Base-by-base conservation (phyloP, 805 yeast species). In the Yarrowia porcina region DNA sequence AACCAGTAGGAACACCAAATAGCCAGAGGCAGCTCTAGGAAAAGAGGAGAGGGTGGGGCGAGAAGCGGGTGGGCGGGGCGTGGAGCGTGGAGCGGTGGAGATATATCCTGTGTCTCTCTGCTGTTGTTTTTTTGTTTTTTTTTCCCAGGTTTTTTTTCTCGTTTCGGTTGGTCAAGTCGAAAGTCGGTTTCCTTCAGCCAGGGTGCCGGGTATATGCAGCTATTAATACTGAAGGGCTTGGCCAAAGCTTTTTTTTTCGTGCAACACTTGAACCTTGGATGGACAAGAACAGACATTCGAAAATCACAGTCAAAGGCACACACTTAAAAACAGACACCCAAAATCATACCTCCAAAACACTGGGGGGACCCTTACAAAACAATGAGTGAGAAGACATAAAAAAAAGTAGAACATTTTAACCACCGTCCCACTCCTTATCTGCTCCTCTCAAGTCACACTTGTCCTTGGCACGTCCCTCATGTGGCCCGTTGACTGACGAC, bases 201-300 rank as follows among this genome's bases (percentile, higher is more conserved):
- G 28, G 18, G 17, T 35, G 59, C 44, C 25, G 59, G 59, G 59
- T 52, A 35, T 52, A 52, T 52, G 59, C 59, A 52, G 25, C 59
- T 52, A 52, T 52, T 41, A 41, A 41, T 41, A 41, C 45, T 41
- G 45, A 41, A 41, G 45, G 23, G 45, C 45, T 41, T 41, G 45
- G 30, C 45, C 45, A 41, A 23, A 23, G 45, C 45, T 41, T 41
- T 41, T 36, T 41, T 41, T 25, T 25, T 13, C 44, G 18, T 21
- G 30, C 45, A 23, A 41, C 45, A 8, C 13, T 9, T 4, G 45
- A 41, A 41, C 45, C 30, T 41, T 15, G 45, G 23, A 41, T 21
- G 4, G 27, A 9, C 28, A 25, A 8, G 28, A 25, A 5, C n/a
- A n/a, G n/a, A n/a, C n/a, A n/a, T n/a, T n/a, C n/a, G n/a, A n/a